A percentile compares a stretch with the other conserved stretches of the same genome.
These are phyloP conservation scores for Teratosphaeriaceae sp. DNA, from an alignment of 2,329 filamentous ascomycete genomes.

Conservation along the genomic window DNA sequence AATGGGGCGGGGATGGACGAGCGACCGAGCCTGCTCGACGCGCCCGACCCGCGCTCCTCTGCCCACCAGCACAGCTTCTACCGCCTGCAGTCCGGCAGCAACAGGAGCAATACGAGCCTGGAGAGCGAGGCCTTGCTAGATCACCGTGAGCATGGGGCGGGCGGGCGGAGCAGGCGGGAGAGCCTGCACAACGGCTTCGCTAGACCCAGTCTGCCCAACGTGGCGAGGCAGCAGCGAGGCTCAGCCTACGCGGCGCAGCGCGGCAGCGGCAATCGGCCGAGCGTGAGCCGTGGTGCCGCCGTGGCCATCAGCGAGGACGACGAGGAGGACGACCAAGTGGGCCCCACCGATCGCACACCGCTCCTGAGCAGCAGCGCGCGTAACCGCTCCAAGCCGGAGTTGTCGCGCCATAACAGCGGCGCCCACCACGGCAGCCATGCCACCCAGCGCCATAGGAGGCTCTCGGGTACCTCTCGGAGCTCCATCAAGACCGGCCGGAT, in stretches of 20 bases:
- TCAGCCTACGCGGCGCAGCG: constrained; percentile 14
- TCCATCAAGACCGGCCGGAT: constrained; percentile 16
- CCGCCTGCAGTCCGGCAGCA: constrained; percentile 43
- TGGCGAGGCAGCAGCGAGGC: constrained; percentile 14
- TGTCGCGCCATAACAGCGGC: constrained; percentile 24
- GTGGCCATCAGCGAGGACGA: constrained; percentile 43
- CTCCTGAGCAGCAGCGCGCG: constrained; percentile 39
- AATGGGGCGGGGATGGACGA: constrained; percentile 44
- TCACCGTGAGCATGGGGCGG: constrained; percentile 53
- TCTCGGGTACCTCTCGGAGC: constrained; percentile 20
- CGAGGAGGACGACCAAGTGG: constrained; percentile 35
- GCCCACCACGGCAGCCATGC: constrained; percentile 24
- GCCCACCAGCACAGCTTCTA: constrained; percentile 47
- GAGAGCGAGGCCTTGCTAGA: constrained; percentile 85
- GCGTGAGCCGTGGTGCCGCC: constrained; percentile 5
- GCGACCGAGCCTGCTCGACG: constrained; percentile 35
- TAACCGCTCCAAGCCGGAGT: constrained; percentile 23
- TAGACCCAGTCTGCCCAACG: constrained; percentile 20
- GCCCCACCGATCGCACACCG: constrained; percentile 48
- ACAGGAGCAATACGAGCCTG: constrained; percentile 75
- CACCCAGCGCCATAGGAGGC: constrained; percentile 18
- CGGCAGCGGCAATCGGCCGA: constrained; percentile 7
- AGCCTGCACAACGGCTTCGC: constrained; percentile 34
- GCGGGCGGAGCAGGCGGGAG: constrained; percentile 34
- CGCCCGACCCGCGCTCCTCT: constrained; percentile 25